phyloP scores from a whole-genome alignment of 352 stramenopile species.

The Globisporangium canariense region DNA sequence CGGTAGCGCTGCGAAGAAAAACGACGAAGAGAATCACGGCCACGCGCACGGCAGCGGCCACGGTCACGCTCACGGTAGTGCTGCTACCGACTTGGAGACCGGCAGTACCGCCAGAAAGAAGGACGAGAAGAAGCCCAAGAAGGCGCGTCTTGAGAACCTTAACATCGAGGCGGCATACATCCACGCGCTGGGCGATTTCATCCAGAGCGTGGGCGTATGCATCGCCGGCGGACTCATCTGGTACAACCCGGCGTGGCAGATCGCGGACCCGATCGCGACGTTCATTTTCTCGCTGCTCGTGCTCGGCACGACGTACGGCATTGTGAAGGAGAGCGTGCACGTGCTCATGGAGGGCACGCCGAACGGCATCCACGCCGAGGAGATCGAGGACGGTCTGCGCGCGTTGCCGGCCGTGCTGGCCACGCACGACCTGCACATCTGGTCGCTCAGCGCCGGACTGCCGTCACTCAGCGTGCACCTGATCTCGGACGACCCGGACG shows the following conservation, averaged over 20 bases:
- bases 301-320: conserved; percentile 89
- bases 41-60: conserved; percentile 29
- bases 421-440: conserved; percentile 98
- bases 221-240: conserved; percentile 96
- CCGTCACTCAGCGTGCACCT: conserved; percentile 93
- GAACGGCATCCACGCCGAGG: conserved; percentile 81
- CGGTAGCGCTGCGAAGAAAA: conserved; percentile 18
- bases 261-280: conserved; percentile 96
- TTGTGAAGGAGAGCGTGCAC: conserved; percentile 89
- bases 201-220: conserved; percentile 96
- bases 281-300: conserved; percentile 97
- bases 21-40: conserved; percentile 35
- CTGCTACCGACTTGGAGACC: conserved; percentile 21
- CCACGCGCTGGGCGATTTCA: conserved; percentile 96
- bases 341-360: conserved; percentile 97
- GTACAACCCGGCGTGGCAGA: conserved; percentile 94
- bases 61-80: conserved; percentile 9
- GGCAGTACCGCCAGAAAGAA: conserved; percentile 14
- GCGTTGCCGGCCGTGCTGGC: conserved; percentile 83
- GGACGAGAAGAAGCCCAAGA: conserved; percentile 16
- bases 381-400: conserved; percentile 82
- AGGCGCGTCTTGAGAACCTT: conserved; percentile 85
- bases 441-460: conserved; percentile 92
- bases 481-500: conserved; percentile 60
- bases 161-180: conserved; percentile 97